These are phyloP conservation scores for Cutaneotrichosporon spelunceum DNA, from an alignment of 1,284 basidiomycete species.

Conservation along the genomic window DNA sequence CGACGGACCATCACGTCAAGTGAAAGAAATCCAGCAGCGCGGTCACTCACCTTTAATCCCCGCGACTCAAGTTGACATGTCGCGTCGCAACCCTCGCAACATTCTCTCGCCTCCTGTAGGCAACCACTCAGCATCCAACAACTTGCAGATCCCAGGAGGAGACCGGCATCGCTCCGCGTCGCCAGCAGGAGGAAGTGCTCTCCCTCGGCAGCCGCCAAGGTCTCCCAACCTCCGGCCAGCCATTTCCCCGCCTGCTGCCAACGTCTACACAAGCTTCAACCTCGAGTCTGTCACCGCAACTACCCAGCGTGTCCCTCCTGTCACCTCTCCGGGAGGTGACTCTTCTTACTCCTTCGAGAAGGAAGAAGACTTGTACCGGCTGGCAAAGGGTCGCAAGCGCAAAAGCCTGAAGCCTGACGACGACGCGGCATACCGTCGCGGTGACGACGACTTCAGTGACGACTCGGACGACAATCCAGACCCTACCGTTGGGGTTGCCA, in stretches of 20 bases:
- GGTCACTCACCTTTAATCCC: conserved; percentile 1
- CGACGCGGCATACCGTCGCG: conserved; percentile 1
- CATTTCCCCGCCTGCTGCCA: background rate
- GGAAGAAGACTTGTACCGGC: background rate
- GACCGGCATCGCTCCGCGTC: background rate
- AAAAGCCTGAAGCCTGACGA: background rate
- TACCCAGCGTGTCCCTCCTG: background rate
- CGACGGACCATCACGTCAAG: background rate
- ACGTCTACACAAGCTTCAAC: background rate
- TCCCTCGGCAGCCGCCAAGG: background rate
- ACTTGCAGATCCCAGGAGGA: background rate
- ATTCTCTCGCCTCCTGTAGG: background rate
- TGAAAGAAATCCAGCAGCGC: background rate
- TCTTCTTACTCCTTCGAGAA: background rate
- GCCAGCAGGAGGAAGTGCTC: background rate
- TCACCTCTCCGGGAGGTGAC: background rate
- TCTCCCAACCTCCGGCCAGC: background rate
- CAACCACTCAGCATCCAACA: background rate
- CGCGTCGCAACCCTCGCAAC: background rate
- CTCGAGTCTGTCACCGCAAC: background rate
- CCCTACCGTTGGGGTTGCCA: background rate
- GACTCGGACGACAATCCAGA: conserved; percentile 8
- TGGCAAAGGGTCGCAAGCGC: background rate
- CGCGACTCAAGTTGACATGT: background rate
- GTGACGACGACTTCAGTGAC: background rate